These are phyloP conservation scores for Stropharia rugosoannulata DNA, from an alignment of 768 basidiomycete genomes.

Conservation along the genomic window DNA sequence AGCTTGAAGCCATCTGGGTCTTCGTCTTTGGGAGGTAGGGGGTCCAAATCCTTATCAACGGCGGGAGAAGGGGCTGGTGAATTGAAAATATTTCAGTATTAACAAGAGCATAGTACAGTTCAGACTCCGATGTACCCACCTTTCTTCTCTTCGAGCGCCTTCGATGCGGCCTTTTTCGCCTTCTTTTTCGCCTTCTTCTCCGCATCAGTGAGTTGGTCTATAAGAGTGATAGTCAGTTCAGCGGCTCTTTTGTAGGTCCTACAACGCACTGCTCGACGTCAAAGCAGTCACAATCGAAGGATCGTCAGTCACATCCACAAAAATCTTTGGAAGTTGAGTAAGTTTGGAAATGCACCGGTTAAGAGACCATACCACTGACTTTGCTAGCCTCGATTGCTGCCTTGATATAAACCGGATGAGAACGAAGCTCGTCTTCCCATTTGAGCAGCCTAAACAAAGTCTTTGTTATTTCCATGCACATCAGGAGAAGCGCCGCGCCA, in stretches of 20 bases:
- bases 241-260: not conserved
- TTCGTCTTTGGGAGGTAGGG: conserved; percentile 60
- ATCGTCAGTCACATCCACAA: conserved; percentile 67
- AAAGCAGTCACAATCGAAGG: conserved; percentile 54
- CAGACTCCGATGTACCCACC: conserved; percentile 35
- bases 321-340: conserved; percentile 53
- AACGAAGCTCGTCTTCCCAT: conserved; percentile 81
- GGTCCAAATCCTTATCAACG: conserved; percentile 74
- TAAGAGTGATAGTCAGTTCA: not conserved
- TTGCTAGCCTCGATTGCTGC: conserved; percentile 71
- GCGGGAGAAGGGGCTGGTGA: conserved; percentile 34
- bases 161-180: conserved; percentile 74
- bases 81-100: not conserved
- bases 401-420: conserved; percentile 73
- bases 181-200: conserved; percentile 87
- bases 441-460: conserved; percentile 56
- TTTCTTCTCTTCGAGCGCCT: conserved; percentile 74
- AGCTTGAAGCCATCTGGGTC: conserved; percentile 83
- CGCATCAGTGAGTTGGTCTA: conserved; percentile 50
- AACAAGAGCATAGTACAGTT: not conserved
- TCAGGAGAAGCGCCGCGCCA: not conserved
- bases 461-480: not conserved
- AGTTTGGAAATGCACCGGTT: conserved; percentile 2
- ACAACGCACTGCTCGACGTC: conserved; percentile 34
- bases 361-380: conserved; percentile 35